Evolutionary conservation across 1,284 basidiomycete species (phyloP).

Genomic region (Boletellus deceptivus): DNA sequence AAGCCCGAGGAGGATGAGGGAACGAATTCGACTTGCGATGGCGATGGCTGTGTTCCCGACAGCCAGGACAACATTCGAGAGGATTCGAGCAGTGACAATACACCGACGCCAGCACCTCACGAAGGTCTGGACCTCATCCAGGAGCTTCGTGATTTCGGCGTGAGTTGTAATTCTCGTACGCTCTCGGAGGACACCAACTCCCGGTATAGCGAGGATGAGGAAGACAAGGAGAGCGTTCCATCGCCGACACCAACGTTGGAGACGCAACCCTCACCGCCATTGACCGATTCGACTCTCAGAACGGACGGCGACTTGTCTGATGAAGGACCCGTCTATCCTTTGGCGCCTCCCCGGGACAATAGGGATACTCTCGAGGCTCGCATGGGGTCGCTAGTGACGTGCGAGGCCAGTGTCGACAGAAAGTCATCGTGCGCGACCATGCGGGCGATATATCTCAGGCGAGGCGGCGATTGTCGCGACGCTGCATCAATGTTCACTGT

Average conservation of each 20-base stretch:
- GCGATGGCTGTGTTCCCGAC: neutral
- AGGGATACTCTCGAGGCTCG: neutral
- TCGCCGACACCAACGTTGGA: too few relatives aligned
- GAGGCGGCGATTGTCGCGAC: too few relatives aligned
- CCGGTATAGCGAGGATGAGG: neutral
- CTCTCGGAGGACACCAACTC: slow-evolving; percentile 11
- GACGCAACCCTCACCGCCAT: neutral
- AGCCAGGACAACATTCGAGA: neutral
- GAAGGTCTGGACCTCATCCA: slow-evolving; percentile 11
- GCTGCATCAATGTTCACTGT: too few relatives aligned
- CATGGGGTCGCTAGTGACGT: neutral
- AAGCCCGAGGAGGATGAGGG: neutral
- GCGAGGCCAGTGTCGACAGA: too few relatives aligned
- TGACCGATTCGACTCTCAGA: neutral
- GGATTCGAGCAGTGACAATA: neutral
- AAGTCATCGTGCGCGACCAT: too few relatives aligned
- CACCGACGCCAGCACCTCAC: neutral
- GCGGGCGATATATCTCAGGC: too few relatives aligned
- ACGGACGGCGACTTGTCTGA: slow-evolving; percentile 3
- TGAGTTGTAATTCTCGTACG: slow-evolving; percentile 7
- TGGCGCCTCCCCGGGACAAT: slow-evolving; percentile 9
- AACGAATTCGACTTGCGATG: neutral
- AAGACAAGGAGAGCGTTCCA: neutral
- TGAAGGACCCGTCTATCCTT: slow-evolving; percentile 12
- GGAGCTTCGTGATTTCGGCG: slow-evolving; percentile 13